A percentile compares a stretch with the other conserved stretches of the same genome.
Conservation (phyloP, 2,329 filamentous ascomycete species). For the Sarocladiaceae sp. region DNA sequence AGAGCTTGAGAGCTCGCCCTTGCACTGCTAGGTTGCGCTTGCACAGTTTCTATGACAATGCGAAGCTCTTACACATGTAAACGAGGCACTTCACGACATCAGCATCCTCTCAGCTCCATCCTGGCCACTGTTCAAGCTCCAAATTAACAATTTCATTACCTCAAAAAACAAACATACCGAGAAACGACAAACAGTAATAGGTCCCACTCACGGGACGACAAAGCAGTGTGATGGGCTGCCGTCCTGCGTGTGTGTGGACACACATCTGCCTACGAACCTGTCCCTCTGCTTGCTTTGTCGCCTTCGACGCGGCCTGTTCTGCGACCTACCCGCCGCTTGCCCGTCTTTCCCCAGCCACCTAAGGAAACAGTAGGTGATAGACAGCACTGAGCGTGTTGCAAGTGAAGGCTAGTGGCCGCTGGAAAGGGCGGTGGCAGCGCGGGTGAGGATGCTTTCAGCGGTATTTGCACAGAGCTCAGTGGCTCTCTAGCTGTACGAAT, state of each 20-base stretch:
- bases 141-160: not conserved
- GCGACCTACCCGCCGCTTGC: slow-evolving; percentile 3
- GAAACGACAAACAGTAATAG: not conserved
- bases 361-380: not conserved
- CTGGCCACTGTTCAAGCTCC: not conserved
- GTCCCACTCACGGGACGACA: slow-evolving; percentile 2
- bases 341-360: not conserved
- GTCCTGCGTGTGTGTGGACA: not conserved
- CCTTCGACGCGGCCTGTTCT: slow-evolving; percentile 4
- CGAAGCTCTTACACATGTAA: too few relatives aligned
- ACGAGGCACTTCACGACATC: not conserved
- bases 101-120: not conserved
- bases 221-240: slow-evolving; percentile 3
- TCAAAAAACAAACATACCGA: not conserved
- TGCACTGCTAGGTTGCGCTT: not conserved
- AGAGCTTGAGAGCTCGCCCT: not conserved
- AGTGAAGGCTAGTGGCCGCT: not conserved
- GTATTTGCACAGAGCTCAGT: not conserved
- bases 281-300: not conserved
- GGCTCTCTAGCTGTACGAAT: not conserved
- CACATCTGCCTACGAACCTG: not conserved
- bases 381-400: too few relatives aligned
- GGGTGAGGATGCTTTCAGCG: not conserved
- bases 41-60: too few relatives aligned
- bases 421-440: not conserved